Evolutionary conservation across 176 grass and related monocot genomes (phyloP).

Genomic region (Phoenix dactylifera): DNA sequence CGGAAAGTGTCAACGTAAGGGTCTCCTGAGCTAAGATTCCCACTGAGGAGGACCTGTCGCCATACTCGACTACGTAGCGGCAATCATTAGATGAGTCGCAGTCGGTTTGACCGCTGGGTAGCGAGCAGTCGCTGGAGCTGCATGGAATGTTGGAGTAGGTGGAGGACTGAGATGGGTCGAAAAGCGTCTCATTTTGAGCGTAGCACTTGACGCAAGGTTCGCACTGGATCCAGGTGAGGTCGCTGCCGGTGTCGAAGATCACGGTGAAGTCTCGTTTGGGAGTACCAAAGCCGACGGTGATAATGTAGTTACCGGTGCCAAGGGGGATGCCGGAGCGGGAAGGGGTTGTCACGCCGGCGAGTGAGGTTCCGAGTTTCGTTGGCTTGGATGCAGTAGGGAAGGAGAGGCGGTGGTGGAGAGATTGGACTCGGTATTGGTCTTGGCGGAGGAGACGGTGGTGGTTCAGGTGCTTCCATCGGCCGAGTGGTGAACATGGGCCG

Average conservation of each 20-base stretch:
- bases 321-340: neutral
- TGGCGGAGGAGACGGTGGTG: neutral
- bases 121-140: no score
- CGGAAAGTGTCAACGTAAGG: neutral
- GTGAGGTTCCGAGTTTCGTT: neutral
- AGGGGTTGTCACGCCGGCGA: neutral
- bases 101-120: no score
- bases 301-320: neutral
- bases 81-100: neutral
- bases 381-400: neutral
- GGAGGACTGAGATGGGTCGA: constrained; percentile 3
- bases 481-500: neutral
- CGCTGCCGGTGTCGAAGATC: constrained; percentile 8
- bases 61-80: neutral
- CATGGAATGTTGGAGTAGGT: neutral
- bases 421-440: neutral
- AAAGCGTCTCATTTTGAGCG: neutral
- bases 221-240: constrained; percentile 12
- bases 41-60: neutral
- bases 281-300: constrained; percentile 2
- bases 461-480: neutral
- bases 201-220: neutral
- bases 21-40: neutral
- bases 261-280: neutral
- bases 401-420: neutral